phyloP scores from a whole-genome alignment of 1,139 yeast species.

The Yamadazyma diddensiae region DNA sequence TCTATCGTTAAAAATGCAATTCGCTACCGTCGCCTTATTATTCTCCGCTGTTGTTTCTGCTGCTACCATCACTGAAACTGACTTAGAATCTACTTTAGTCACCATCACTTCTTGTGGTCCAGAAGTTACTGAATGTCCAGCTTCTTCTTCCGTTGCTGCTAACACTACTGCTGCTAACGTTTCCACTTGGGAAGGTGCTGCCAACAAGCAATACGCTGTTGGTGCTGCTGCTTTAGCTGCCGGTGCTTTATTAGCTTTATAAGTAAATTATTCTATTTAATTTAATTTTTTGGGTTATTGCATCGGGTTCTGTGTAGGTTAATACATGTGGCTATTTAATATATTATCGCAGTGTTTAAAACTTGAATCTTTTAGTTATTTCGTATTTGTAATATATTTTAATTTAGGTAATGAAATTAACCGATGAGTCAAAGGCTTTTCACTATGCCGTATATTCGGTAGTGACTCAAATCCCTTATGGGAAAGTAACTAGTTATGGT shows the following conservation, averaged over 20 bases:
- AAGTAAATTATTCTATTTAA: slow-evolving; percentile 19
- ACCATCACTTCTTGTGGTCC: slow-evolving; percentile 42
- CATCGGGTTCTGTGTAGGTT: slow-evolving; percentile 12
- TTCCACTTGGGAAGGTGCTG: slow-evolving; percentile 34
- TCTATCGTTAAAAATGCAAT: slow-evolving; percentile 21
- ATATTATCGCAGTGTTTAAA: background rate
- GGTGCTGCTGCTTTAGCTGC: slow-evolving; percentile 50
- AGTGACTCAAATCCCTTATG: slow-evolving; percentile 57
- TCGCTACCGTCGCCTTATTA: slow-evolving; percentile 20
- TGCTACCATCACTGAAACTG: slow-evolving; percentile 29
- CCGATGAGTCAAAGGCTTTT: slow-evolving; percentile 55
- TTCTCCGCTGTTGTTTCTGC: slow-evolving; percentile 35
- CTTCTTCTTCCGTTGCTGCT: slow-evolving; percentile 19
- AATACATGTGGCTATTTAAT: slow-evolving; percentile 4
- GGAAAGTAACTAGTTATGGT: slow-evolving; percentile 68
- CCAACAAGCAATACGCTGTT: slow-evolving; percentile 31
- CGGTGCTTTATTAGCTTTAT: slow-evolving; percentile 50
- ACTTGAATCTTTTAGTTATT: background rate
- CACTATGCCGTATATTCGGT: slow-evolving; percentile 59
- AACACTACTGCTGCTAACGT: slow-evolving; percentile 31
- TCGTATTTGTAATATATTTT: slow-evolving; percentile 1
- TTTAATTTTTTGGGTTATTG: slow-evolving; percentile 4
- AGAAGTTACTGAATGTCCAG: slow-evolving; percentile 44
- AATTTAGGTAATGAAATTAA: slow-evolving; percentile 19
- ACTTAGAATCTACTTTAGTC: slow-evolving; percentile 27